Base-by-base conservation (phyloP, 331 rosid species). In the Rosa hybrid region DNA sequence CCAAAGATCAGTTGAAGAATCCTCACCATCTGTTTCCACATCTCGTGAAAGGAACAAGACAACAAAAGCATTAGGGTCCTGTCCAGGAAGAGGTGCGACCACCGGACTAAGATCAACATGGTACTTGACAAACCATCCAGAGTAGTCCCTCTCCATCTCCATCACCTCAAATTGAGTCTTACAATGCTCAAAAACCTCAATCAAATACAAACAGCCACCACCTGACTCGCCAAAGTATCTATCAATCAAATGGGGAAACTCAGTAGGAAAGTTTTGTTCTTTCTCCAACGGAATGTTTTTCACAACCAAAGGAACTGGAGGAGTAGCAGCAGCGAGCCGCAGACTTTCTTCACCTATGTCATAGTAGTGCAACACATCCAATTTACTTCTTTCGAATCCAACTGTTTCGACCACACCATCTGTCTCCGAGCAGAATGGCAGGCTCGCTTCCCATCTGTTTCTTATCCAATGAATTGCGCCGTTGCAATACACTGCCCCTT, bases 371-470 rank as follows among this genome's bases (percentile, higher is more conserved):
- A 56, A 18, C 25, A 56, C 25, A 21, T 56, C 63, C 7, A 21
- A 18, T 20, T 56, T 12, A 7, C 6, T 1, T 53, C 59, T 53
- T 5, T 13, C 59, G n/a, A 53, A 53, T 16, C 59, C 46, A 41
- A 41, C 51, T 8, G 14, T 48, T 12, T 10, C 54, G 1, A 49
- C 54, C 3, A 2, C 60, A 54, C 21, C 60, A 14, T 17, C 0
- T 12, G 0, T 4, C 7, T 0, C 1, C 3, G 0, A 3, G 21
- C 60, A 5, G 8, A 18, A 6, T 5, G 21, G 13, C 21, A 14
- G 6, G 6, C 7, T 3, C 1, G 20, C 13, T 2, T 14, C 60
- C 3, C 21, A 6, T 1, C 1, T 1, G 20, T 14, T 17, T 17
- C 60, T 14, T 14, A 17, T 17, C 60, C 60, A 54, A 54, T 54